These are phyloP conservation scores for Byssothecium circinans DNA, from an alignment of 2,329 filamentous ascomycete species.

Conservation along the genomic window DNA sequence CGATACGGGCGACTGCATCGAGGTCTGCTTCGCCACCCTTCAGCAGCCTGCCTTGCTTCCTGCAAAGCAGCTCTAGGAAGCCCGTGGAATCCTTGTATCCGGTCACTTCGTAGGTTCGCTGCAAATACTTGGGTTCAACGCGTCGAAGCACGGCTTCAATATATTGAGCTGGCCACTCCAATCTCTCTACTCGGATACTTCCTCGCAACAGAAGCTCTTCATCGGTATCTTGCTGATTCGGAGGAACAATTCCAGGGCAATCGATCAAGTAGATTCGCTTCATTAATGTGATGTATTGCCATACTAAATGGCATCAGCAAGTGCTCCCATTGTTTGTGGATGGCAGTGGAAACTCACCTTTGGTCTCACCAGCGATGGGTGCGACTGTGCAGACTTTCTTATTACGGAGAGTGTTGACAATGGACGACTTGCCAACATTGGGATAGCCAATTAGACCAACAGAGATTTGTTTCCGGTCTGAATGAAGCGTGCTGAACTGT, in stretches of 20 bases:
- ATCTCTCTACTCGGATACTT: conserved; percentile 92
- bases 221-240: conserved; percentile 78
- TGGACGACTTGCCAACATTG: conserved; percentile 93
- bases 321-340: conserved; percentile 55
- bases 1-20: conserved; percentile 94
- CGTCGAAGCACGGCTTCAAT: conserved; percentile 78
- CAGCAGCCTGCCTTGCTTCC: conserved; percentile 82
- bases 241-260: conserved; percentile 93
- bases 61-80: conserved; percentile 82
- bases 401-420: conserved; percentile 93
- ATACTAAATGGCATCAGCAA: conserved; percentile 91
- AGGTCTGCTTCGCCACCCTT: conserved; percentile 94
- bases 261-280: conserved; percentile 94
- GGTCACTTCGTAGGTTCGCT: conserved; percentile 87
- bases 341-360: conserved; percentile 45
- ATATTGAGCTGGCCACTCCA: conserved; percentile 95
- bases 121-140: conserved; percentile 84
- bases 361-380: conserved; percentile 94
- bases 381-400: conserved; percentile 94
- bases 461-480: conserved; percentile 89
- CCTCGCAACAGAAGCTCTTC: conserved; percentile 88
- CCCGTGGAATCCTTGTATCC: conserved; percentile 76
- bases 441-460: conserved; percentile 89
- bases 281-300: conserved; percentile 97
- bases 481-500: conserved; percentile 89